Percentiles rank a stretch among this genome's conserved stretches.
phyloP scores from a whole-genome alignment of 371 early-diverging fungal species.

The Mortierella sp. region DNA sequence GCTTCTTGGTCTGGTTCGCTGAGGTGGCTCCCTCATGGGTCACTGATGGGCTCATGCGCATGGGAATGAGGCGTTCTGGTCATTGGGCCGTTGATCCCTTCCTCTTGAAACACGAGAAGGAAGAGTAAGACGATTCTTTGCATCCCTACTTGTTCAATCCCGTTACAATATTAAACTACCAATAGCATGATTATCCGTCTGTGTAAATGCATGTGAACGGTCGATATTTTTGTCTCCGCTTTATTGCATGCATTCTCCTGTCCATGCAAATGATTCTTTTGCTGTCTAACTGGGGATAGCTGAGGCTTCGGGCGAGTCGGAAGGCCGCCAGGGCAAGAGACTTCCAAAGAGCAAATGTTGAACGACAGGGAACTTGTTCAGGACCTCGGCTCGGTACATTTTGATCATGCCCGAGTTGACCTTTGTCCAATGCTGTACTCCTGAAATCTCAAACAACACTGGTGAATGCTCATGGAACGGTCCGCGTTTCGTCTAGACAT shows the following conservation, averaged over 20 bases:
- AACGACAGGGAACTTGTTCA: slow-evolving; percentile 96
- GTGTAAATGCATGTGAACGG: too few species aligned
- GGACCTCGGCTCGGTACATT: slow-evolving; percentile 97
- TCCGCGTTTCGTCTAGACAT: slow-evolving; percentile 69
- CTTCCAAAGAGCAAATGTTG: slow-evolving; percentile 97
- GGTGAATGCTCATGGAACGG: slow-evolving; percentile 92
- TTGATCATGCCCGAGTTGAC: slow-evolving; percentile 96
- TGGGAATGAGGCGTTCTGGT: slow-evolving; percentile 47
- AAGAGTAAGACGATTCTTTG: neutral
- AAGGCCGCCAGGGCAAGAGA: slow-evolving; percentile 64
- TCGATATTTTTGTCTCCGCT: neutral
- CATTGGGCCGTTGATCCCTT: slow-evolving; percentile 56
- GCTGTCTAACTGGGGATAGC: neutral
- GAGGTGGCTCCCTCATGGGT: slow-evolving; percentile 56
- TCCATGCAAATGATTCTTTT: neutral
- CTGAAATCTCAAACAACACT: slow-evolving; percentile 94
- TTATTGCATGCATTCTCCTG: neutral
- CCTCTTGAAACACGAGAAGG: slow-evolving; percentile 28
- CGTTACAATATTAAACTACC: neutral
- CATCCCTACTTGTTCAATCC: neutral
- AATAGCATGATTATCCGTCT: too few species aligned
- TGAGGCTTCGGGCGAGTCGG: slow-evolving; percentile 29
- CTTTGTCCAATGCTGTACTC: slow-evolving; percentile 88
- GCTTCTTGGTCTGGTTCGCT: slow-evolving; percentile 39
- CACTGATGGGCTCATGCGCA: slow-evolving; percentile 48